Base-by-base conservation (phyloP, 352 stramenopile species). In the Pythium folliculosum region DNA sequence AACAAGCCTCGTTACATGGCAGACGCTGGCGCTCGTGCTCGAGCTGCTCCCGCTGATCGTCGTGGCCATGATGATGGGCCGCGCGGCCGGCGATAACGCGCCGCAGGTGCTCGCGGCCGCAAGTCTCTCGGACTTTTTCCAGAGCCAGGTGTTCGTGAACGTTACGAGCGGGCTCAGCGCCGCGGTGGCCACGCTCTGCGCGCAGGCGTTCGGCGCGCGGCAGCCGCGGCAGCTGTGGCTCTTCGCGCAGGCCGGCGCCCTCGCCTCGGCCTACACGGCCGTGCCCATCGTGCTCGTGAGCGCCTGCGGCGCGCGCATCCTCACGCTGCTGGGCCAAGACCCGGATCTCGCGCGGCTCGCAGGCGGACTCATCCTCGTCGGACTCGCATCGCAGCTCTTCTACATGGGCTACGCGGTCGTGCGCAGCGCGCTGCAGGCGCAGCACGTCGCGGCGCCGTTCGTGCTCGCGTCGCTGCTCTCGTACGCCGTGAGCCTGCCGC, bases 361-460 rank as follows among this genome's bases (percentile, higher is more conserved):
- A 0, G 72, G 67, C 10, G 63, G 75, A 13, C 40, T 89, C 43
- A 73, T 89, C 32, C 22, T 77, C 3, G 65, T 81, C 54, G 77
- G 65, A 40, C 21, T 80, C 47, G 60, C 76, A 4, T 65, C 77
- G 17, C 50, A 86, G 21, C 75, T 76, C 3, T 81, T 84, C 14
- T 75, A 67, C 22, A 78, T 90, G 64, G 59, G 81, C 51, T 89
- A 81, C 67, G 70, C 76, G 0, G 68, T 88, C n/a, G 61, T 82
- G 25, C 81, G 81, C 13, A 86, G 81, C 63, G 74, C 76, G 4
- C 58, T 91, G 8, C 79, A 90, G 63, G 77, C 81, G 4, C 83
- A 91, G 60, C 85, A 89, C 63, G 84, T 90, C n/a, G 78, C 86
- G 5, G 62, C 76, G 22, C 81, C 83, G 8, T 85, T 89, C 23